A percentile compares a stretch with the other conserved stretches of the same genome.
Evolutionary conservation across 768 basidiomycete species (phyloP).

Genomic region (Cystoderma amianthinum): DNA sequence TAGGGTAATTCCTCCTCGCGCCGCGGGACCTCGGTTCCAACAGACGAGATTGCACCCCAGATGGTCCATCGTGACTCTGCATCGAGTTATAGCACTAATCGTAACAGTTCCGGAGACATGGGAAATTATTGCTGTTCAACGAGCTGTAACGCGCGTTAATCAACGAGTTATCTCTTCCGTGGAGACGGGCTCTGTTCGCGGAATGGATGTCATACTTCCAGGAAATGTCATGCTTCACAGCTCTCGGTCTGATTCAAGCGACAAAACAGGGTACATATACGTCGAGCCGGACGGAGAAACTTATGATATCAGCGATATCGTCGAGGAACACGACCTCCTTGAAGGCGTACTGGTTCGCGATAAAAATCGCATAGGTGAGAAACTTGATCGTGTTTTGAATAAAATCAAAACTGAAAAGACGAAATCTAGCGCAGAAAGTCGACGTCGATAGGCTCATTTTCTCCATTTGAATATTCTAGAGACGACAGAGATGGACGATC

Average conservation of each 20-base stretch:
- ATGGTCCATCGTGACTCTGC: conserved; percentile 66
- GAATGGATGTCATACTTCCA: conserved; percentile 83
- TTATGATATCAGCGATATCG: conserved; percentile 88
- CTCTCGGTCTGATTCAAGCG: conserved; percentile 62
- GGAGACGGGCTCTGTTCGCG: conserved; percentile 76
- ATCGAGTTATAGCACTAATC: conserved; percentile 39
- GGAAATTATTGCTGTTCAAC: conserved; percentile 91
- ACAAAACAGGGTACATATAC: conserved; percentile 88
- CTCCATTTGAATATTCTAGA: conserved; percentile 53
- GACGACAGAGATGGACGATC: conserved; percentile 34
- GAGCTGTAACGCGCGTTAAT: conserved; percentile 78
- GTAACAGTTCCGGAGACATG: conserved; percentile 31
- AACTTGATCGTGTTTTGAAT: conserved; percentile 65
- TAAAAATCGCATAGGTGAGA: conserved; percentile 58
- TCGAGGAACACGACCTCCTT: conserved; percentile 74
- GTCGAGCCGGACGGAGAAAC: conserved; percentile 87
- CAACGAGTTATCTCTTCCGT: conserved; percentile 79
- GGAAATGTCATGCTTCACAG: conserved; percentile 84
- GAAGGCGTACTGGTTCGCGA: conserved; percentile 56
- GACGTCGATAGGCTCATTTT: conserved; percentile 23
- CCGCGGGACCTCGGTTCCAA: conserved; percentile 63
- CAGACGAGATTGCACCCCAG: conserved; percentile 82
- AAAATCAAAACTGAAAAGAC: conserved; percentile 68
- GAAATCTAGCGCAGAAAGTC: conserved; percentile 16
- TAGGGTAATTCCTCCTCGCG: conserved; percentile 69